Percentiles rank a stretch among this genome's conserved stretches.
These are phyloP conservation scores for Ceratobasidium sp. DNA, from an alignment of 1,284 basidiomycete genomes.

Conservation along the genomic window DNA sequence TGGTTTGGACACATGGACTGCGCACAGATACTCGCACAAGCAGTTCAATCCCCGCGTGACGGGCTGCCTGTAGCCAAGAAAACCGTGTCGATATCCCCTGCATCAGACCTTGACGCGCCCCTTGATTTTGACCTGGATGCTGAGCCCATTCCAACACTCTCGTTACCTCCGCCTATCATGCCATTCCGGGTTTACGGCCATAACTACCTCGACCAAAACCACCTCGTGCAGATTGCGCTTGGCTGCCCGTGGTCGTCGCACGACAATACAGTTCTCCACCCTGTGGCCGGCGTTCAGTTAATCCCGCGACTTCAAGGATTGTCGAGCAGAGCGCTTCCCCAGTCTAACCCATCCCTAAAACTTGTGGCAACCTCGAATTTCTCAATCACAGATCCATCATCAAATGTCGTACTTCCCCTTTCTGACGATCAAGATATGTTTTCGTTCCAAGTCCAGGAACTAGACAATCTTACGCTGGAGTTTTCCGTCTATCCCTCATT, in stretches of 20 bases:
- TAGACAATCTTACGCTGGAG: conserved; percentile 84
- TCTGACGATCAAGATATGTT: conserved; percentile 84
- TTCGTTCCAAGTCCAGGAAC: conserved; percentile 84
- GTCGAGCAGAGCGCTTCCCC: conserved; percentile 44
- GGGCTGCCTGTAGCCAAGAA: conserved; percentile 17
- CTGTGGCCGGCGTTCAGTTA: conserved; percentile 48
- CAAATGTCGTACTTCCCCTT: conserved; percentile 87
- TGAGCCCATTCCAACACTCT: conserved; percentile 93
- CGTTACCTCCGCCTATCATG: conserved; percentile 97
- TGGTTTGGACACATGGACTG: conserved; percentile 95
- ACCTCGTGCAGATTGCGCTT: conserved; percentile 88
- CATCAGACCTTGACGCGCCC: conserved; percentile 52
- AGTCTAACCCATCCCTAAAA: conserved; percentile 77
- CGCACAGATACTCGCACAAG: conserved; percentile 76
- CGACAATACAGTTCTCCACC: conserved; percentile 50
- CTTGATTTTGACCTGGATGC: conserved; percentile 73
- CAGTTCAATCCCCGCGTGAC: conserved; percentile 50
- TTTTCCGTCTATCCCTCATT: conserved; percentile 98
- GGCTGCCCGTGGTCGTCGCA: conserved; percentile 66
- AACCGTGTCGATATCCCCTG: conserved; percentile 49
- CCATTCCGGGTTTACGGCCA: conserved; percentile 92
- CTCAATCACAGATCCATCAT: conserved; percentile 63
- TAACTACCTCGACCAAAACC: conserved; percentile 89
- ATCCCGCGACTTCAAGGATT: conserved; percentile 60
- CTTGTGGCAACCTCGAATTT: conserved; percentile 87